These are phyloP conservation scores for Sindora glabra DNA, from an alignment of 306 rosid species.

Conservation along the genomic window DNA sequence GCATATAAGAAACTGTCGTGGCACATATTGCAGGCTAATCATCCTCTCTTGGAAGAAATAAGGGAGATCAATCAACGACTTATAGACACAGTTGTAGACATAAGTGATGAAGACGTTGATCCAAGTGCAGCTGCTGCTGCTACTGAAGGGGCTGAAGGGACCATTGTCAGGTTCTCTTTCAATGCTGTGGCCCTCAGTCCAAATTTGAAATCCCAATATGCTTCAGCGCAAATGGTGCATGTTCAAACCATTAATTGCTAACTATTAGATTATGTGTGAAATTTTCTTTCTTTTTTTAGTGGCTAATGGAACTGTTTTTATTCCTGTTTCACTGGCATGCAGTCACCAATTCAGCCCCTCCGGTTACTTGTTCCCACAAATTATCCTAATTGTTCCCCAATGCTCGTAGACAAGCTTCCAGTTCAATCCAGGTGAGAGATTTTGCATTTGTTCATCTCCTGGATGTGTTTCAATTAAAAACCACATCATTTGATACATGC, in stretches of 20 bases:
- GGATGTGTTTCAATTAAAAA: not conserved
- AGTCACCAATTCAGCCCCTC: slow-evolving; percentile 87
- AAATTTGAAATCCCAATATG: slow-evolving; percentile 66
- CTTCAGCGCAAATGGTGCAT: slow-evolving; percentile 72
- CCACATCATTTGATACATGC: too few relatives aligned
- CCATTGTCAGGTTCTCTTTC: slow-evolving; percentile 78
- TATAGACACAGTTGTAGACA: slow-evolving; percentile 75
- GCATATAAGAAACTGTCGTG: slow-evolving; percentile 15
- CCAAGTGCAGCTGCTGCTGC: slow-evolving; percentile 55
- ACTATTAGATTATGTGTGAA: too few relatives aligned
- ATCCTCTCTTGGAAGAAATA: slow-evolving; percentile 80
- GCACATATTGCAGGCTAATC: slow-evolving; percentile 59
- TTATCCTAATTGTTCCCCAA: slow-evolving; percentile 83
- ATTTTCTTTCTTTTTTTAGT: not conserved
- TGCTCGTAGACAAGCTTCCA: slow-evolving; percentile 77
- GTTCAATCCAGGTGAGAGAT: slow-evolving; percentile 66
- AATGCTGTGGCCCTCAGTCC: slow-evolving; percentile 87
- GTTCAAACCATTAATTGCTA: too few relatives aligned
- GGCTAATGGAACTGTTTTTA: slow-evolving; percentile 11
- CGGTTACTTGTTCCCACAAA: slow-evolving; percentile 81
- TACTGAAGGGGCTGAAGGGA: slow-evolving; percentile 68
- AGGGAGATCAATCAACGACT: slow-evolving; percentile 70
- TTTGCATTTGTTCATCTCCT: slow-evolving; percentile 9
- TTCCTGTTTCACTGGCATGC: slow-evolving; percentile 28
- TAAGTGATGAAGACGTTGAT: slow-evolving; percentile 69